These are phyloP conservation scores for Thalia dealbata DNA, from an alignment of 176 grass and related monocot genomes.

Conservation along the genomic window DNA sequence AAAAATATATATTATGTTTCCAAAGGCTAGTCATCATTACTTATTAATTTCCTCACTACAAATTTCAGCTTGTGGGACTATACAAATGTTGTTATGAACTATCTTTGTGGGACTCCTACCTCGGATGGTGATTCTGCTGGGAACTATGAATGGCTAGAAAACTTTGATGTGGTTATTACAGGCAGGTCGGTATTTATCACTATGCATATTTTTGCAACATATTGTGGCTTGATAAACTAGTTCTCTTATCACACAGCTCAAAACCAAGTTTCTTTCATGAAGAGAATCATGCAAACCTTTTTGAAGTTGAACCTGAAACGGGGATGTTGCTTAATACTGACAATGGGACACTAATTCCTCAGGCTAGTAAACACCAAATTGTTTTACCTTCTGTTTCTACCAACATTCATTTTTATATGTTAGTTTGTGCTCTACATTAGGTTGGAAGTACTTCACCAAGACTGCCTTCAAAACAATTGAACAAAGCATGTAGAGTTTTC, in stretches of 20 bases:
- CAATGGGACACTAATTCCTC: constrained; percentile 32
- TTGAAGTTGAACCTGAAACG: constrained; percentile 96
- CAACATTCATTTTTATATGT: constrained; percentile 25
- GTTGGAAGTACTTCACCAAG: constrained; percentile 52
- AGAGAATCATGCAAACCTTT: constrained; percentile 73
- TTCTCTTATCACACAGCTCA: constrained; percentile 41
- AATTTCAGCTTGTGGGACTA: constrained; percentile 93
- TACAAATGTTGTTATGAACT: constrained; percentile 96
- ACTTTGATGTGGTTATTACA: constrained; percentile 96
- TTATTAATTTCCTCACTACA: constrained; percentile 22
- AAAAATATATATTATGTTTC: background rate
- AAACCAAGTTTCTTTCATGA: constrained; percentile 97
- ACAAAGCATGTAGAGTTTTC: constrained; percentile 61
- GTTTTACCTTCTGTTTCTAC: constrained; percentile 4
- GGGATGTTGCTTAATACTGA: constrained; percentile 96
- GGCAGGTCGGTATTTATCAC: constrained; percentile 45
- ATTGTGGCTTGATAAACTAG: background rate
- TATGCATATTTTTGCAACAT: background rate
- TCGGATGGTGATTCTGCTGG: constrained; percentile 36
- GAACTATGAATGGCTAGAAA: constrained; percentile 68
- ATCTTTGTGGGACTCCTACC: constrained; percentile 59
- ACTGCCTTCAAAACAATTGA: constrained; percentile 29
- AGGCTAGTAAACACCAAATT: constrained; percentile 35
- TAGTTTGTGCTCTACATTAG: constrained; percentile 28
- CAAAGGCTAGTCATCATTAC: constrained; percentile 4